Percentiles rank a stretch among this genome's conserved stretches.
Evolutionary conservation across 192 early-diverging fungal species (phyloP).

Genomic region (Coemansia sp.): DNA sequence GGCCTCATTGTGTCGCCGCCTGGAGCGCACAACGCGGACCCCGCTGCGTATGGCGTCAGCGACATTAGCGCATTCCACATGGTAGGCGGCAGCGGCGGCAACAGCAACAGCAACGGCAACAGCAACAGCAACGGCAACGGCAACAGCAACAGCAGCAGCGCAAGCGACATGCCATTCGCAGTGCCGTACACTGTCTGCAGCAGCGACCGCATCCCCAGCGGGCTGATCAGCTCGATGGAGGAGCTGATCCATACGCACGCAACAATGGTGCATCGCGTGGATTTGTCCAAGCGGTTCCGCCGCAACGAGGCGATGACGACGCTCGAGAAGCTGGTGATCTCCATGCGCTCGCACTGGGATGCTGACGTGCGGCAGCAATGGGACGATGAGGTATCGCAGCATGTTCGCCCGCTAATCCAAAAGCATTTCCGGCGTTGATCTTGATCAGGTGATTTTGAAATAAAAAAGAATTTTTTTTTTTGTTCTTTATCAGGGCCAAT

Average conservation of each 20-base stretch:
- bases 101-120: neutral
- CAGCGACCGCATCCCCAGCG: slow-evolving; percentile 50
- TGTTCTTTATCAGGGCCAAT: neutral
- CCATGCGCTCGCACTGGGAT: slow-evolving; percentile 58
- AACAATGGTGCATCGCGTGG: slow-evolving; percentile 56
- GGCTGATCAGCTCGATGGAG: slow-evolving; percentile 60
- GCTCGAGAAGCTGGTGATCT: slow-evolving; percentile 68
- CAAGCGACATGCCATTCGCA: slow-evolving; percentile 10
- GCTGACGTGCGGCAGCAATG: slow-evolving; percentile 28
- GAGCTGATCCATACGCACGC: slow-evolving; percentile 66
- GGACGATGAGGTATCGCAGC: slow-evolving; percentile 36
- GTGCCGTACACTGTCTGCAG: slow-evolving; percentile 48
- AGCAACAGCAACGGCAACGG: neutral
- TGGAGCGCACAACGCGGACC: slow-evolving; percentile 5
- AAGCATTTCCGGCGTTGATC: slow-evolving; percentile 13
- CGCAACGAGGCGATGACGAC: slow-evolving; percentile 58
- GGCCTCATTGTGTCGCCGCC: slow-evolving; percentile 88
- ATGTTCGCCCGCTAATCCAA: slow-evolving; percentile 38
- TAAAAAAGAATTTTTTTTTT: slow-evolving; percentile 1
- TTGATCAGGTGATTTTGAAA: neutral
- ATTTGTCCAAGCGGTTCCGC: slow-evolving; percentile 59
- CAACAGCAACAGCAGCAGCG: neutral
- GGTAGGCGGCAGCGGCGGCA: too few species aligned
- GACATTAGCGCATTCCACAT: slow-evolving; percentile 30
- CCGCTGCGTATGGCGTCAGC: slow-evolving; percentile 26